Base-by-base conservation (phyloP, 371 early-diverging fungal species). In the Mortierella sp. region DNA sequence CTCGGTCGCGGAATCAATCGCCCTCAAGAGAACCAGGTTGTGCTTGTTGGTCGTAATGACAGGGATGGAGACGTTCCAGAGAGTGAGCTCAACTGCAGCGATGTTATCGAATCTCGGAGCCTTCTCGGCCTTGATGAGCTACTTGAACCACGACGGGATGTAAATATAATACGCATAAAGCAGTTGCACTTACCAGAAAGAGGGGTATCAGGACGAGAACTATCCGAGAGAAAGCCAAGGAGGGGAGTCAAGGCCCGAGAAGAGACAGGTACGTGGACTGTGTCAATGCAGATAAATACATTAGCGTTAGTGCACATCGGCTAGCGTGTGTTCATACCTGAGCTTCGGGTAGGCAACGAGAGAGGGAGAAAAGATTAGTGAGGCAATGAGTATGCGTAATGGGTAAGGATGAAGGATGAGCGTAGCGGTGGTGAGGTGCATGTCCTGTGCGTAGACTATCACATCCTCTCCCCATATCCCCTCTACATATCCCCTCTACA, bases 11-110 rank as follows among this genome's bases (percentile, higher is more conserved):
- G 14, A 8, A 5, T 37, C 1, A 8, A 44, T 12, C 10, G 7
- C 19, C 17, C 29, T 37, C 12, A 60, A 46, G 44, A 21, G 2
- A 14, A 59, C n/a, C 27, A 43, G 43, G 2, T 28, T 12, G 0
- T 40, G 37, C 27, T 51, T 27, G 44, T 50, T 24, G 8, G 40
- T 37, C 34, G 27, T 27, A 4, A 22, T 22, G 21, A 25, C 29
- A 7, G 70, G 57, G 41, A 71, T 60, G 1, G 59, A 47, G 43
- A 71, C 65, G 3, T 28, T 21, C 65, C 65, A 71, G 28, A 71
- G 56, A 5, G 43, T 60, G 46, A 71, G 57, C 4, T 60, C 14
- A 29, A 60, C 22, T 4, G 55, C 40, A 46, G 1, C 29, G 28
- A 64, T 39, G 27, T 60, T 22, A 6, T 7, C 13, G 29, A 60